Base-by-base conservation (phyloP, 2,329 filamentous ascomycete species). In the Neodidymelliopsis sp. region DNA sequence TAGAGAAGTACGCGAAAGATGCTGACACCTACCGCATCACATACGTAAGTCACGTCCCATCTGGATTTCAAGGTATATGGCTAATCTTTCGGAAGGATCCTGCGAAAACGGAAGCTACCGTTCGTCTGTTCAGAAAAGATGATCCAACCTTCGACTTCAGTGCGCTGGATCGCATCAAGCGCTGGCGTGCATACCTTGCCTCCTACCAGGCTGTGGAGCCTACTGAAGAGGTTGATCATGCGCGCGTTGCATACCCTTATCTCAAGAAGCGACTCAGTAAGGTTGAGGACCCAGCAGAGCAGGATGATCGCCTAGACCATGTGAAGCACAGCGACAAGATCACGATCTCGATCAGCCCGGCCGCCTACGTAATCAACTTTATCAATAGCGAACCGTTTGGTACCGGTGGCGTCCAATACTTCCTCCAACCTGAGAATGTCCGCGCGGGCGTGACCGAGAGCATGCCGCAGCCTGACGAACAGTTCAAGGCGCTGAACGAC, bases 141-240 rank as follows among this genome's bases (percentile, higher is more conserved):
- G 91, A 96, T 60, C 87, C 79, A 1, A 86, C 84, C 0, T 80
- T 96, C 78, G 88, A 94, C 66, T 84, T 86, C 39, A 87, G 87
- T 47, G 86, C 91, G 54, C 82, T 85, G 18, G 81, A 79, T 41
- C 74, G 78, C 4, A 81, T 85, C 57, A 80, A 81, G 54, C 78
- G 85, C 28, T 99, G 94, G 94, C 90, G 93, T 63, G 96, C 95
- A 76, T 99, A 99, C 70, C 90, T 96, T 48, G 92, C 93, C 13
- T 91, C 92, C 0, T 97, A 89, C 73, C 89, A 91, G 59, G 90
- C 91, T 56, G 83, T 92, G 18, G 91, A 96, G 66, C 89, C 90
- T 2, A 99, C 94, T 0, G 80, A 77, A 42, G 72, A 74, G 31
- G 67, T 79, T 8, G 62, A 67, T 36, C 47, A 53, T 36, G 55